phyloP scores from a whole-genome alignment of 2,329 filamentous ascomycete genomes.

The Aspergillus glaucus region DNA sequence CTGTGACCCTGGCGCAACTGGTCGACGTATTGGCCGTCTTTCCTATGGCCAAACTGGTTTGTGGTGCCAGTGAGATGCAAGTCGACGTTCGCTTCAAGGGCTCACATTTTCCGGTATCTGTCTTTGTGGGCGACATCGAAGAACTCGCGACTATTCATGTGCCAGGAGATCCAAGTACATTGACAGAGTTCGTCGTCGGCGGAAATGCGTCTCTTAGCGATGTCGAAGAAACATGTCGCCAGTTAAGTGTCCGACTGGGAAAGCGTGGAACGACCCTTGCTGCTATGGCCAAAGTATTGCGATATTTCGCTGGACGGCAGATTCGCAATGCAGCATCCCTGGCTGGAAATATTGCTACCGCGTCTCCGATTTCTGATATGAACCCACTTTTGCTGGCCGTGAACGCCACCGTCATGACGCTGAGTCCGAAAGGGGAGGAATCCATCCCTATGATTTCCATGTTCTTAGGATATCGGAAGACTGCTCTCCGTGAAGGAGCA shows the following conservation, averaged over 20 bases:
- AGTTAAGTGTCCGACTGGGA: slow-evolving; percentile 51
- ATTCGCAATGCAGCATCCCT: slow-evolving; percentile 97
- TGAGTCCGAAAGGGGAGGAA: slow-evolving; percentile 46
- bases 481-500: slow-evolving; percentile 68
- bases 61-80: slow-evolving; percentile 82
- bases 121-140: slow-evolving; percentile 79
- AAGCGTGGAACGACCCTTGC: slow-evolving; percentile 61
- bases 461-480: no score
- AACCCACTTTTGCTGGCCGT: slow-evolving; percentile 91
- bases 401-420: slow-evolving; percentile 37
- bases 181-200: no score
- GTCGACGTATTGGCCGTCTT: slow-evolving; percentile 75
- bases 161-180: no score
- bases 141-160: slow-evolving; percentile 53
- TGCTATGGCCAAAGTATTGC: slow-evolving; percentile 74
- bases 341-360: slow-evolving; percentile 88
- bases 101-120: slow-evolving; percentile 71
- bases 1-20: slow-evolving; percentile 69
- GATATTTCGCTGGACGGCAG: slow-evolving; percentile 57
- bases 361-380: slow-evolving; percentile 91
- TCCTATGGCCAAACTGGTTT: slow-evolving; percentile 78
- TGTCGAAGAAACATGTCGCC: background rate
- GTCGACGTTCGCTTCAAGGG: slow-evolving; percentile 93
- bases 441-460: slow-evolving; percentile 78
- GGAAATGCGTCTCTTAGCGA: background rate